Conservation (phyloP, 495 filamentous ascomycete species). For the Aspergillus incahuasiensis region DNA sequence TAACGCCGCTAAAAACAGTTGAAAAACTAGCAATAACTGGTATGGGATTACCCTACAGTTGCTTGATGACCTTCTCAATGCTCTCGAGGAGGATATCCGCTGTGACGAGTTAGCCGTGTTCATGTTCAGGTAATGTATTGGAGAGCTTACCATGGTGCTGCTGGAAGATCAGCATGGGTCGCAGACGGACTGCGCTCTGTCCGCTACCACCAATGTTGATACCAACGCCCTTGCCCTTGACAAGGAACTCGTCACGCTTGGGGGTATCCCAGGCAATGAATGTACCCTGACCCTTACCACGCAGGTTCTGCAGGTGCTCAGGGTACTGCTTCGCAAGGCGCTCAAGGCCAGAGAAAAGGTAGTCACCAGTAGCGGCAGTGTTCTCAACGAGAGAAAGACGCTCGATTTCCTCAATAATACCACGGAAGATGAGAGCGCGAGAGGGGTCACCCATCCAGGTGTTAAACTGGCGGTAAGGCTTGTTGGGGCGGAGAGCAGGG, state of each 20-base stretch:
- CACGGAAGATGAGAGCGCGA: conserved; percentile 83
- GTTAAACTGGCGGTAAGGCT: conserved; percentile 99
- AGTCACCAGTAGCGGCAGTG: conserved; percentile 77
- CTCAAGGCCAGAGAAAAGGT: conserved; percentile 71
- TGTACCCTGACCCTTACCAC: conserved; percentile 91
- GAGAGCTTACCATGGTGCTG: conserved; percentile 71
- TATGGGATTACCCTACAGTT: conserved; percentile 34
- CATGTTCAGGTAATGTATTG: not conserved
- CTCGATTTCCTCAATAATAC: conserved; percentile 87
- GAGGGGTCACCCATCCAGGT: conserved; percentile 99
- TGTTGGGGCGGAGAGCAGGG: conserved; percentile 84
- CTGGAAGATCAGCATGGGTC: conserved; percentile 97
- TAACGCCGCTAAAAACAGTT: conserved; percentile 12
- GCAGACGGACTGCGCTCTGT: conserved; percentile 69
- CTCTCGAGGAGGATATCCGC: conserved; percentile 61
- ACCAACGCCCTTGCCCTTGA: conserved; percentile 66
- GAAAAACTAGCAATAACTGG: conserved; percentile 3
- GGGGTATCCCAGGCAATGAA: conserved; percentile 97
- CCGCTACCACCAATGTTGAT: conserved; percentile 94
- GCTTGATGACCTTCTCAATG: conserved; percentile 71
- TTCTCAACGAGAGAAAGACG: conserved; percentile 72
- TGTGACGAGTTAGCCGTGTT: conserved; percentile 26
- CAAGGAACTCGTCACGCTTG: conserved; percentile 76
- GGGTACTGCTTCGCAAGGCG: conserved; percentile 70
- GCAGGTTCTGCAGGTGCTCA: conserved; percentile 77